phyloP scores from a whole-genome alignment of 306 rosid species.

The Leucaena leucocephala region DNA sequence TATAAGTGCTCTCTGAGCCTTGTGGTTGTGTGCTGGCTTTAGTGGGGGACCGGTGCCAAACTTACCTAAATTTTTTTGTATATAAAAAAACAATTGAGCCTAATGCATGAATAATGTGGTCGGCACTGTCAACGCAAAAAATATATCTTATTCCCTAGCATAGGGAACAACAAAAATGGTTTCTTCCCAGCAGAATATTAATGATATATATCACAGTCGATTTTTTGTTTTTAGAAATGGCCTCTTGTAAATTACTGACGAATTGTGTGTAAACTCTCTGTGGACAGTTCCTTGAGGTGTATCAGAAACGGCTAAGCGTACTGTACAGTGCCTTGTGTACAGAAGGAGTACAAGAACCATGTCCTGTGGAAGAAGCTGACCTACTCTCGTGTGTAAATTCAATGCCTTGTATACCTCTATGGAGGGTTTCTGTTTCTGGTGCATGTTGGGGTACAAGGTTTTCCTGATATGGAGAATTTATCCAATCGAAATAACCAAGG shows the following conservation, averaged over 20 bases:
- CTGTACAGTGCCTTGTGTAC: background rate
- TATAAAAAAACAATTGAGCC: no score
- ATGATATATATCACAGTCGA: background rate
- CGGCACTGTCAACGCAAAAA: background rate
- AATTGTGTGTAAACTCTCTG: background rate
- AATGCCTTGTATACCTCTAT: background rate
- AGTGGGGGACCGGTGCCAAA: no score
- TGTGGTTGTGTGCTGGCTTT: no score
- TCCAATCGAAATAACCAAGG: background rate
- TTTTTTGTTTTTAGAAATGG: no score
- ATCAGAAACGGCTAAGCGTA: background rate
- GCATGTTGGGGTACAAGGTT: background rate
- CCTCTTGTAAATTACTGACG: background rate
- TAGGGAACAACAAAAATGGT: background rate
- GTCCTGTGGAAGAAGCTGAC: background rate
- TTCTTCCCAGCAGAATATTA: background rate
- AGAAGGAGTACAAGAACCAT: background rate
- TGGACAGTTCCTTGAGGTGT: background rate
- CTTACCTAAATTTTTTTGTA: no score
- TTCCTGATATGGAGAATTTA: background rate
- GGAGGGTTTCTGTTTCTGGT: background rate
- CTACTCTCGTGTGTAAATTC: background rate
- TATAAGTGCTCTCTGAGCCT: no score
- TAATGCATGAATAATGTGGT: background rate
- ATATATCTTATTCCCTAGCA: background rate